These are phyloP conservation scores for Periconia sp. DNA, from an alignment of 2,329 filamentous ascomycete genomes.

Conservation along the genomic window DNA sequence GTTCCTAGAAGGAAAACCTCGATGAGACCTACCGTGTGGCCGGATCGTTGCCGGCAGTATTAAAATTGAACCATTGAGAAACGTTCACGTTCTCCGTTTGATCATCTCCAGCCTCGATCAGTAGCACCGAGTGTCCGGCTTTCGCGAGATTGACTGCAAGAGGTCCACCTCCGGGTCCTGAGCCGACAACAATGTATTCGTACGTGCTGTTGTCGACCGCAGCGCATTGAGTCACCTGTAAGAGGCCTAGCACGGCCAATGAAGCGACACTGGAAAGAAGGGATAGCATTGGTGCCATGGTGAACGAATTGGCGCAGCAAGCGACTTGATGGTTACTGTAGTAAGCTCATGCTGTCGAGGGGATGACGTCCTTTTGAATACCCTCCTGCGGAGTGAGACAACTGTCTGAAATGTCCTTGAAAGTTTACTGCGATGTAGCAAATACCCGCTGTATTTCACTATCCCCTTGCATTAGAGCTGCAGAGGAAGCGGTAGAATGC, in stretches of 20 bases:
- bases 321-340: background rate
- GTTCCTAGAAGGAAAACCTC: background rate
- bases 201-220: constrained; percentile 42
- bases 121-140: constrained; percentile 59
- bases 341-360: background rate
- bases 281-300: constrained; percentile 17
- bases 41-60: constrained; percentile 57
- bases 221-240: constrained; percentile 7
- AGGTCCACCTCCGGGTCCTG: constrained; percentile 18
- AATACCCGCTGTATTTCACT: constrained; percentile 8
- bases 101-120: constrained; percentile 62
- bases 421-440: background rate
- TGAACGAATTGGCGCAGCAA: constrained; percentile 5
- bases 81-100: constrained; percentile 53
- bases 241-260: constrained; percentile 10
- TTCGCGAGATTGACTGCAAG: constrained; percentile 18
- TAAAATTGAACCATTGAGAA: constrained; percentile 53
- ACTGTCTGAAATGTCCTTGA: background rate
- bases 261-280: constrained; percentile 6
- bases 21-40: constrained; percentile 17
- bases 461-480: constrained; percentile 14
- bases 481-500: constrained; percentile 3
- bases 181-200: constrained; percentile 62
- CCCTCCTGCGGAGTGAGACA: background rate
- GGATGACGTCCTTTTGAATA: background rate